Evolutionary conservation across 305 asterid genomes (phyloP), one percentile per base, ranked within the genome.

Genomic region (Solanum hybrid): DNA sequence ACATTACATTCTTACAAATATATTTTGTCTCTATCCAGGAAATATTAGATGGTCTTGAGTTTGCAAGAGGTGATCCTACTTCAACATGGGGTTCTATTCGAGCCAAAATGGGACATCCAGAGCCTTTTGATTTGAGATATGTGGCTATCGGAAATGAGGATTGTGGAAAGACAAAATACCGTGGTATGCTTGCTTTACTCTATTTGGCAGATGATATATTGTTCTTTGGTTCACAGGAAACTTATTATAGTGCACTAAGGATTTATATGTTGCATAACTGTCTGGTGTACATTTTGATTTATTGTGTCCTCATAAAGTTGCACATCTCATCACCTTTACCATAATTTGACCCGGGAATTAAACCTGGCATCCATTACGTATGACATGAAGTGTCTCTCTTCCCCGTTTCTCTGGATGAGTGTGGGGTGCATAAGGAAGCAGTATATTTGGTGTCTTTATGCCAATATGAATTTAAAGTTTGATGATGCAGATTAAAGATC

Each of bases 61-160:
- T 97, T 91, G 98, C 99, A 33, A 94, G 93, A 90, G 99, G 99
- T 4, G 95, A 92, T 92, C 91, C 95, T 35, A 74, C 91, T 11
- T 95, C 99, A 77, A 93, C 92, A 93, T 97, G 99, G 99, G 99
- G 99, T 91, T 95, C 99, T 71, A 88, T 94, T 91, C 93, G 99
- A 93, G 97, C 98, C 83, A 89, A 94, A 90, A 89, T 97, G 97
- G 99, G 99, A 61, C 99, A 96, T 89, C 97, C 97, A 5, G 96
- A 95, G 91, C 99, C 99, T 71, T 97, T 97, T 84, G 97, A 94
- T 91, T 91, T 97, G 94, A 95, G 91, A 96, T 96, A 97, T 77
- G 99, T 97, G 88, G 99, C 99, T 2, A 91, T 97, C 24, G 99
- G 99, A 51, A 97, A 97, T 74, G 99, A 97, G 93, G 99, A 97